phyloP scores from a whole-genome alignment of 1,139 yeast species.

The Pichia sp. region DNA sequence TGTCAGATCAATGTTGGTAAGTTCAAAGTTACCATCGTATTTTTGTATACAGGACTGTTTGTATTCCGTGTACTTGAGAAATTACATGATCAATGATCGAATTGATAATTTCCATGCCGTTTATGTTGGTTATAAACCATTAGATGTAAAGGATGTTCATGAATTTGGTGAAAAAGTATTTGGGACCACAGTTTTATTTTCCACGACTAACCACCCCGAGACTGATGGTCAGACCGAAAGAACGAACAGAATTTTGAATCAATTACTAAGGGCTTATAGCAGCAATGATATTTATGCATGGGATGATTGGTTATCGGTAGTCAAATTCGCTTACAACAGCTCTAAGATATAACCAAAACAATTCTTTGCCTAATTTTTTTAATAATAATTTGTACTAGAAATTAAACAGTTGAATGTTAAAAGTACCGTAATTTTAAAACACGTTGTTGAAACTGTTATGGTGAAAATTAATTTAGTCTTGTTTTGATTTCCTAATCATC shows the following conservation, averaged over 20 bases:
- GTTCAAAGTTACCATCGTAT: neutral
- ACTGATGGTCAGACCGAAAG: constrained; percentile 1
- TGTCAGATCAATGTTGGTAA: constrained; percentile 1
- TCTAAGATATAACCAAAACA: too few species aligned
- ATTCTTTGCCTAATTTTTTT: too few species aligned
- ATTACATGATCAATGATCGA: neutral
- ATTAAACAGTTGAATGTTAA: too few species aligned
- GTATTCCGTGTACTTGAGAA: neutral
- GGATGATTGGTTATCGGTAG: neutral
- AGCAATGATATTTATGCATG: neutral
- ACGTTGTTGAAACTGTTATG: too few species aligned
- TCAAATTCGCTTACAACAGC: constrained; percentile 2
- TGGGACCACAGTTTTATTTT: neutral
- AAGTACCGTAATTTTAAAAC: too few species aligned
- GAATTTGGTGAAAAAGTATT: constrained; percentile 3
- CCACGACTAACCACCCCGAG: constrained; percentile 1
- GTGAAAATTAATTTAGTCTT: too few species aligned
- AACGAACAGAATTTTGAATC: neutral
- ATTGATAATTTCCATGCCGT: neutral
- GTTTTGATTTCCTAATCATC: too few species aligned
- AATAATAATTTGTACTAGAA: too few species aligned
- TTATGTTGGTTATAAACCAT: neutral
- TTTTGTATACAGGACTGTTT: constrained; percentile 1
- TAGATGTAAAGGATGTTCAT: neutral
- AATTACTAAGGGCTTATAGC: neutral